Conservation (phyloP, 2,329 filamentous ascomycete species). For the Pseudocercospora fuligena region DNA sequence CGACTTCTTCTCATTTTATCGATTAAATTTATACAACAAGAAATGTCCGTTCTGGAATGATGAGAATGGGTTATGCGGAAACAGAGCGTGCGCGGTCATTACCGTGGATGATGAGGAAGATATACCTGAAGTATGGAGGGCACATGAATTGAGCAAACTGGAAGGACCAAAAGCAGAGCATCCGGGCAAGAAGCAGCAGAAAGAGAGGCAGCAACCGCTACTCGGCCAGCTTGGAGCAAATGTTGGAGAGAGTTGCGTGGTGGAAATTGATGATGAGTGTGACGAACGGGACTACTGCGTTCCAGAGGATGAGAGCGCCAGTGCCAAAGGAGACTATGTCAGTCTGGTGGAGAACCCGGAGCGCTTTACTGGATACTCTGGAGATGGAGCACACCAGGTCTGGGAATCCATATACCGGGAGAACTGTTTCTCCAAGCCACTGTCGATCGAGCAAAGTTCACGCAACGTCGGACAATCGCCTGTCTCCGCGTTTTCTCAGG, state of each 20-base stretch:
- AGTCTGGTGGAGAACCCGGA: slow-evolving; percentile 92
- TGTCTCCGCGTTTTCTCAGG: slow-evolving; percentile 46
- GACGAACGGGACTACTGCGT: slow-evolving; percentile 97
- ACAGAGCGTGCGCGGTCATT: slow-evolving; percentile 93
- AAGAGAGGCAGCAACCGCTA: slow-evolving; percentile 73
- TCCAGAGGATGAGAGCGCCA: slow-evolving; percentile 87
- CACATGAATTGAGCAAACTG: slow-evolving; percentile 88
- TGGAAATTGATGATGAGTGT: slow-evolving; percentile 97
- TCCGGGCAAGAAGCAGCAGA: slow-evolving; percentile 75
- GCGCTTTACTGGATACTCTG: slow-evolving; percentile 91
- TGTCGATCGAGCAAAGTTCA: slow-evolving; percentile 34
- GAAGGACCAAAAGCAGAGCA: slow-evolving; percentile 91
- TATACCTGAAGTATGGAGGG: slow-evolving; percentile 88
- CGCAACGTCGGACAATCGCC: slow-evolving; percentile 31
- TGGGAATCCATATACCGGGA: slow-evolving; percentile 98
- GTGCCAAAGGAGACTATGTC: slow-evolving; percentile 92
- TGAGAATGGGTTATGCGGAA: slow-evolving; percentile 90
- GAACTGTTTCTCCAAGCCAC: slow-evolving; percentile 78
- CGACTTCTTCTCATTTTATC: slow-evolving; percentile 98
- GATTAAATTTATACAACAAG: slow-evolving; percentile 92
- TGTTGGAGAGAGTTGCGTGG: slow-evolving; percentile 93
- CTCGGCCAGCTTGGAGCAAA: slow-evolving; percentile 81
- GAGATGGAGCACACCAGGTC: slow-evolving; percentile 81
- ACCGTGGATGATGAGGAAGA: slow-evolving; percentile 95
- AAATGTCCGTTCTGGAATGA: slow-evolving; percentile 96